phyloP scores from a whole-genome alignment of 2,329 filamentous ascomycete genomes.

The Alternaria angustiovoidea region DNA sequence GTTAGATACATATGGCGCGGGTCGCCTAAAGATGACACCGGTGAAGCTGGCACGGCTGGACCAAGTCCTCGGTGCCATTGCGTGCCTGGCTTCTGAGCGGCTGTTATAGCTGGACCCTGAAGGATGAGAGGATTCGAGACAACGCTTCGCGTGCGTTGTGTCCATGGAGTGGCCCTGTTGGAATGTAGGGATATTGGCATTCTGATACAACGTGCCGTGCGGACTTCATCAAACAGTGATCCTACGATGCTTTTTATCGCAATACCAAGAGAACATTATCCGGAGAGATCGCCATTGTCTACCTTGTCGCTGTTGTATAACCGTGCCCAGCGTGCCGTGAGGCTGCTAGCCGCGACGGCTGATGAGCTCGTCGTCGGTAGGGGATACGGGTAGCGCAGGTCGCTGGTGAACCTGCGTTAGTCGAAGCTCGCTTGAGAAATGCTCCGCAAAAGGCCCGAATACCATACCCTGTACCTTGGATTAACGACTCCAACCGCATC shows the following conservation, averaged over 20 bases:
- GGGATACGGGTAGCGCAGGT: constrained; percentile 2
- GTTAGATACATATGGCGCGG: constrained; percentile 1
- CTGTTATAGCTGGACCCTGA: neutral
- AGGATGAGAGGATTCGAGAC: neutral
- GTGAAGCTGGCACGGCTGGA: constrained; percentile 13
- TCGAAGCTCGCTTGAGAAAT: constrained; percentile 6
- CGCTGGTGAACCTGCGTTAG: constrained; percentile 13
- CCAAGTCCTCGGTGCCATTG: neutral
- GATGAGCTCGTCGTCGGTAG: constrained; percentile 7
- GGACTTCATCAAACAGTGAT: neutral
- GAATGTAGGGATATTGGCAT: neutral
- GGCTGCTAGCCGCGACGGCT: neutral
- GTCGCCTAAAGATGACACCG: constrained; percentile 10
- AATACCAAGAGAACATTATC: neutral
- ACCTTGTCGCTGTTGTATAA: neutral
- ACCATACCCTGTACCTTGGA: neutral
- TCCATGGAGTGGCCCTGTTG: neutral
- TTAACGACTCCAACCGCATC: neutral
- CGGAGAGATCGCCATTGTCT: neutral
- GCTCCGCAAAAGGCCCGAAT: constrained; percentile 14
- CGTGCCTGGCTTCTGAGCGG: constrained; percentile 2
- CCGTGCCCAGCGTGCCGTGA: constrained; percentile 2
- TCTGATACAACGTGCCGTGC: neutral
- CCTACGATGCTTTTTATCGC: neutral
- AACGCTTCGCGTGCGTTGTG: neutral